These are phyloP conservation scores for Tylopilus plumbeoviolaceoides DNA, from an alignment of 768 basidiomycete species.

Conservation along the genomic window DNA sequence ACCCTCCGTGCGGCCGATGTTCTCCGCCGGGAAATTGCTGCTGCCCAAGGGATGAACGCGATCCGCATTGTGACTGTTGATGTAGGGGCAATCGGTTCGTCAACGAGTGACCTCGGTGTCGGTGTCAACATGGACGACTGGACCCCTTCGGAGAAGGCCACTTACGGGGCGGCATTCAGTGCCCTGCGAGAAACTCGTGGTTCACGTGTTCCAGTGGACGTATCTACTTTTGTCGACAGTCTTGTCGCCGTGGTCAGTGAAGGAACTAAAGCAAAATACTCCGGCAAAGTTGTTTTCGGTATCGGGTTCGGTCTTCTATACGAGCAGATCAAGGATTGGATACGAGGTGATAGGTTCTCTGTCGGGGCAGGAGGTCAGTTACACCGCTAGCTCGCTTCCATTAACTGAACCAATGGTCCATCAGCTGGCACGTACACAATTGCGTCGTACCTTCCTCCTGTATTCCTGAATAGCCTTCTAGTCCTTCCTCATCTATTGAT, in stretches of 20 bases:
- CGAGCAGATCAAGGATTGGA: constrained; percentile 46
- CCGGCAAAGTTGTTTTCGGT: constrained; percentile 40
- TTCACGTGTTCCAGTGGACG: constrained; percentile 52
- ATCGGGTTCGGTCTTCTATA: constrained; percentile 40
- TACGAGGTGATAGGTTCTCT: constrained; percentile 64
- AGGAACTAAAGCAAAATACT: constrained; percentile 39
- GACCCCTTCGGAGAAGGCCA: constrained; percentile 68
- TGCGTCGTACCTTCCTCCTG: constrained; percentile 65
- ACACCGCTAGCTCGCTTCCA: neutral
- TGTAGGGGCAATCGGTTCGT: constrained; percentile 52
- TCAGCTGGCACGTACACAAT: constrained; percentile 67
- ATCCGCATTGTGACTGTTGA: constrained; percentile 62
- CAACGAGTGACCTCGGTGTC: constrained; percentile 28
- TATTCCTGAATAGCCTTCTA: constrained; percentile 61
- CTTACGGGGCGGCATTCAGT: constrained; percentile 68
- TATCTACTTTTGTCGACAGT: constrained; percentile 53
- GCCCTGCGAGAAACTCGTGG: constrained; percentile 41
- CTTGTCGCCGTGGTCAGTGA: constrained; percentile 58
- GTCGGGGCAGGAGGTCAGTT: constrained; percentile 76
- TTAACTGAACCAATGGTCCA: constrained; percentile 10
- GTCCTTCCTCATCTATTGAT: constrained; percentile 64
- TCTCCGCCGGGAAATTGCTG: constrained; percentile 68
- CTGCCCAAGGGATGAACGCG: constrained; percentile 57
- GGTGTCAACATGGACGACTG: constrained; percentile 60
- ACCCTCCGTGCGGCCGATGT: constrained; percentile 71